Evolutionary conservation across 805 yeast species (phyloP).

Genomic region (Wickerhamomyces subpelliculosus): DNA sequence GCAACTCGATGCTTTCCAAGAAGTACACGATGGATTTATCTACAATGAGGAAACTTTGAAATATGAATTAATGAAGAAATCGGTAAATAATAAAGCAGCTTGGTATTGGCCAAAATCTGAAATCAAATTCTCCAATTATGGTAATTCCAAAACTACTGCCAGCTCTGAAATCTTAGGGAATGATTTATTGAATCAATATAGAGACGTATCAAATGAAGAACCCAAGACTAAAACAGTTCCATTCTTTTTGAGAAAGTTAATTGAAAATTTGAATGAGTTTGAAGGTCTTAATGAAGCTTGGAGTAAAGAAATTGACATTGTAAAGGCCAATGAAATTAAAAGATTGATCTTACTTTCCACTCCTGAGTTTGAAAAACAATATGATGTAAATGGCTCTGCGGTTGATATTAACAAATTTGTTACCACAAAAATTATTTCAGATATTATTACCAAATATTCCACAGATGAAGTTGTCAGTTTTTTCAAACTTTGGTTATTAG

Average conservation of each 20-base stretch:
- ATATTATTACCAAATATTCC: constrained; percentile 6
- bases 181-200: constrained; percentile 15
- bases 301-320: constrained; percentile 11
- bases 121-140: constrained; percentile 6
- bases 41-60: constrained; percentile 4
- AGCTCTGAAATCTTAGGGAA: constrained; percentile 12
- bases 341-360: not conserved
- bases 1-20: constrained; percentile 1
- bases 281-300: constrained; percentile 7
- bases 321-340: constrained; percentile 12
- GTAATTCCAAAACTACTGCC: not conserved
- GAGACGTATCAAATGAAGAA: constrained; percentile 5
- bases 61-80: constrained; percentile 6
- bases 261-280: constrained; percentile 5
- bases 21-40: not conserved
- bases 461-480: constrained; percentile 27
- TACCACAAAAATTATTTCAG: constrained; percentile 3
- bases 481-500: constrained; percentile 49
- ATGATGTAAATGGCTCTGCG: not conserved
- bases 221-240: constrained; percentile 12
- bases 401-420: not conserved
- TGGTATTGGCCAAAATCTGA: constrained; percentile 22
- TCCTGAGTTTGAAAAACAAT: not conserved
- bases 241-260: constrained; percentile 7
- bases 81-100: constrained; percentile 4